Base-by-base conservation (phyloP, 345 rosid genomes). In the Cardiospermum halicacabum region DNA sequence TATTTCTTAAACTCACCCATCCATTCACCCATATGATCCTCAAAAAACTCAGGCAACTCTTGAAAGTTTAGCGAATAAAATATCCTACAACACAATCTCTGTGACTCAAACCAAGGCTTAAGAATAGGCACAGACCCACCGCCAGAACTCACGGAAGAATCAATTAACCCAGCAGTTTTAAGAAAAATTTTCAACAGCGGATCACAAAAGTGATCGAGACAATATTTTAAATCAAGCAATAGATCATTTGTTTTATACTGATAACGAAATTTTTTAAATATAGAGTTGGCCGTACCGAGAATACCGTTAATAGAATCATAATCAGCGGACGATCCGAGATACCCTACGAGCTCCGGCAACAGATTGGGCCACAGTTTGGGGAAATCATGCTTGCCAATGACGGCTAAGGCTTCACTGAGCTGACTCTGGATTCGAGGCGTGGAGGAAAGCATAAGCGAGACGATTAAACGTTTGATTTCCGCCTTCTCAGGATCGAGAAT, bases 11-110 rank as follows among this genome's bases (percentile, higher is more conserved):
- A 94, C 82, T 84, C 97, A 32, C 55, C 63, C 99, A 94, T 94
- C 99, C 99, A 94, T 66, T 87, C 90, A 3, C 67, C 75, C 96
- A 91, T 94, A 67, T 94, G 89, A 73, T 94, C 99, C 85, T 94
- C 99, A 30, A 94, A 94, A 67, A 78, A 94, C 81, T 91, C 99
- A 0, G 99, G 97, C 76, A 94, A 62, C 40, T 94, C 99, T 74
- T 86, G 94, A 72, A 81, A 91, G 70, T 94, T 94, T 75, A 94
- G 60, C 0, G 97, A 91, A 69, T 73, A 91, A 65, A 94, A 94
- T 60, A 91, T 82, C 69, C 96, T 83, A 75, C 92, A 94, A 60
- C 99, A 94, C 58, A 91, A 73, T 74, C 81, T 85, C 72, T 89
- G 97, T 0, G 95, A 90, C 81, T 91, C 96, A 4, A 91, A 83